Base-by-base conservation (phyloP, 371 early-diverging fungal species). In the Mortierella sp. region DNA sequence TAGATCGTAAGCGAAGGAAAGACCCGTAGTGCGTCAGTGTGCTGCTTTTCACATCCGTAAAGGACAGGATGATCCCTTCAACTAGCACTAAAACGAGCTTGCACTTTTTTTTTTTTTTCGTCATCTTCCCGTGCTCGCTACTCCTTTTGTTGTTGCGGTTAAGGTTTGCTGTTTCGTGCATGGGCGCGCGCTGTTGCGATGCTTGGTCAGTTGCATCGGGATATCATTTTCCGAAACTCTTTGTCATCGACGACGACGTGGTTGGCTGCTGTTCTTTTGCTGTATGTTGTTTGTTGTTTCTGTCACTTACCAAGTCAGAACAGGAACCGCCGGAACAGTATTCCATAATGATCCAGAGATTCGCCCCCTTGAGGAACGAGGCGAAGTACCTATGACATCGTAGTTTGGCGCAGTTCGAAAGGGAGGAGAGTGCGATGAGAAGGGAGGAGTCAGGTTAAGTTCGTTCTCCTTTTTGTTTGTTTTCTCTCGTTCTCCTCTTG, bases 291-390 rank as follows among this genome's bases (percentile, higher is more conserved):
- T 51, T 16, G 18, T 35, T 63, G 63, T 35, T 63, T 21, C 16
- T 63, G 63, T 4, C 41, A 24, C 90, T 65, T 91, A 95, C 95
- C 89, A 98, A 89, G 84, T 98, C 97, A n/a, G 95, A 92, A 81
- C 97, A 97, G 24, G 96, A 96, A 49, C 98, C 97, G 68, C 97
- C 97, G 38, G 94, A 93, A 78, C 97, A 97, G 82, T 95, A 97
- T 89, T 98, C 98, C 97, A 97, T 98, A 27, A 97, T 93, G 73
- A 97, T 97, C 98, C 97, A 97, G 72, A 98, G 91, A 72, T 95
- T 88, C 46, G 96, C 92, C n/a, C 93, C 96, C 80, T 96, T 95
- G 75, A 96, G 89, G 83, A 93, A 96, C 35, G 96, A 95, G 16
- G 95, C 96, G 89, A 92, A 93, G 88, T 96, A 96, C 81, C 95